phyloP scores from a whole-genome alignment of 2,329 filamentous ascomycete genomes.

The Microsporum canis region DNA sequence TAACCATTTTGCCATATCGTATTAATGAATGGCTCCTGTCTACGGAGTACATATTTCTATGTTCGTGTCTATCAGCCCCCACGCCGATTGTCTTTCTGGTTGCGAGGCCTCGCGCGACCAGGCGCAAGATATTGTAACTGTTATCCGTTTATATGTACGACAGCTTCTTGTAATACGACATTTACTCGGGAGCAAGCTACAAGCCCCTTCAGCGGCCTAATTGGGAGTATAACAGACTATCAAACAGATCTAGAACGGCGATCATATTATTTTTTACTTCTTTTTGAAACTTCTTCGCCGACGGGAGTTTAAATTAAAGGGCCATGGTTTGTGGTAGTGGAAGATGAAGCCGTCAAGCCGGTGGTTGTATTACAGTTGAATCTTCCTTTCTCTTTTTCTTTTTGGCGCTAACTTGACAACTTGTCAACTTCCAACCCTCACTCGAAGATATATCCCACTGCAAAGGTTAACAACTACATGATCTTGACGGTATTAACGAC shows the following conservation, averaged over 20 bases:
- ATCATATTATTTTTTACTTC: not conserved
- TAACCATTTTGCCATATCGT: too few relatives aligned
- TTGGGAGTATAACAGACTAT: too few relatives aligned
- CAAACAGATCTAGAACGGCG: not conserved
- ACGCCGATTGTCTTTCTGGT: not conserved
- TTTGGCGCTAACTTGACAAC: not conserved
- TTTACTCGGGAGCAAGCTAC: not conserved
- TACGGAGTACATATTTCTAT: too few relatives aligned
- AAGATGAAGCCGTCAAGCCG: not conserved
- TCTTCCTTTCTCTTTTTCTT: not conserved
- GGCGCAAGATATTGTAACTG: not conserved
- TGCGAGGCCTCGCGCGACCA: not conserved
- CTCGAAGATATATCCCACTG: not conserved
- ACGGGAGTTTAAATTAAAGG: slow-evolving; percentile 1
- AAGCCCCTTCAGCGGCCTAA: not conserved
- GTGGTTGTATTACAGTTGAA: not conserved
- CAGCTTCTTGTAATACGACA: not conserved
- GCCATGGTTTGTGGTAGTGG: not conserved
- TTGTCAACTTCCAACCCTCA: not conserved
- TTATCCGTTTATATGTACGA: not conserved
- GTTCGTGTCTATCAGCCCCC: not conserved
- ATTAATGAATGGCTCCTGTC: too few relatives aligned
- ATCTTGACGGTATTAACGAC: too few relatives aligned
- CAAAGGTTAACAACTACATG: too few relatives aligned
- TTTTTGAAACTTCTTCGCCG: not conserved